These are phyloP conservation scores for Lachancea nothofagi DNA, from an alignment of 805 yeast genomes.

Conservation along the genomic window DNA sequence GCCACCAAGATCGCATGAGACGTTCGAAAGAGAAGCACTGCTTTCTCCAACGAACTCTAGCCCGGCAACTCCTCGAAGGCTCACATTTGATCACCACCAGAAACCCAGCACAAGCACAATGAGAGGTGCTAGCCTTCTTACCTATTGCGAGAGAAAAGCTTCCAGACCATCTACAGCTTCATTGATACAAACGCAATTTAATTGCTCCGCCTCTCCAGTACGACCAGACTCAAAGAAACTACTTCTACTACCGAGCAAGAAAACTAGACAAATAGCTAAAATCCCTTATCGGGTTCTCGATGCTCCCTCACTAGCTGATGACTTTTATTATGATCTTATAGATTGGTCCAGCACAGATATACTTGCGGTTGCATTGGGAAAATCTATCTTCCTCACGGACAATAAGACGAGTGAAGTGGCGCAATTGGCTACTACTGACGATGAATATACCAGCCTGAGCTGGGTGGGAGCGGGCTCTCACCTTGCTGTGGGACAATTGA, in stretches of 20 bases:
- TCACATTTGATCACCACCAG: slow-evolving; percentile 19
- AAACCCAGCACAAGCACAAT: slow-evolving; percentile 23
- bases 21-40: neutral
- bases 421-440: slow-evolving; percentile 66
- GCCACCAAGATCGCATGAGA: slow-evolving; percentile 9
- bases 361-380: slow-evolving; percentile 85
- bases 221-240: slow-evolving; percentile 80
- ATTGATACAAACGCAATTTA: slow-evolving; percentile 60
- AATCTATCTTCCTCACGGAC: slow-evolving; percentile 86
- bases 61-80: slow-evolving; percentile 35
- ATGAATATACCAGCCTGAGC: slow-evolving; percentile 77
- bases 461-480: slow-evolving; percentile 97
- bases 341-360: slow-evolving; percentile 94
- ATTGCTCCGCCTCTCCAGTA: slow-evolving; percentile 73
- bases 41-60: slow-evolving; percentile 17
- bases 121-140: slow-evolving; percentile 56
- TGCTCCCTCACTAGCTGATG: slow-evolving; percentile 94
- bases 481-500: slow-evolving; percentile 82
- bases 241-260: slow-evolving; percentile 75
- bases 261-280: slow-evolving; percentile 69
- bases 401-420: slow-evolving; percentile 79
- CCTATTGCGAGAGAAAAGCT: slow-evolving; percentile 68
- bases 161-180: slow-evolving; percentile 54
- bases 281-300: slow-evolving; percentile 91
- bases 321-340: slow-evolving; percentile 82